These are phyloP conservation scores for Dujonia santamariae DNA, from an alignment of 1,139 yeast species.

Conservation along the genomic window DNA sequence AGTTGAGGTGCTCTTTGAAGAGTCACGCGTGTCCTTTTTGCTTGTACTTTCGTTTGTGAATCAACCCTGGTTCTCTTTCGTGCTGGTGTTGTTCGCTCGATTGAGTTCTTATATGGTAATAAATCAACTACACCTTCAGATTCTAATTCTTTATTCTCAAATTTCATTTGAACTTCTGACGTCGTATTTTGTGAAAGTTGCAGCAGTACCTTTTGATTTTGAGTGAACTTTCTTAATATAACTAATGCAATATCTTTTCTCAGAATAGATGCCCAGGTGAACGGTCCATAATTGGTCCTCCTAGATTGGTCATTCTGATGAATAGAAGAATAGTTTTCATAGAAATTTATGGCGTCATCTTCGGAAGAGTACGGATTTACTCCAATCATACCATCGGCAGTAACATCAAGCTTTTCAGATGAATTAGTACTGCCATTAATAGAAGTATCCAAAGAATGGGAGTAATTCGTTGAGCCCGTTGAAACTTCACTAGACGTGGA, in stretches of 20 bases:
- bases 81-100: conserved; percentile 1
- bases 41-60: neutral
- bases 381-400: conserved; percentile 6
- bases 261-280: conserved; percentile 39
- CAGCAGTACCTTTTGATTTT: conserved; percentile 1
- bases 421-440: no score
- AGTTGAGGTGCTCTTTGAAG: conserved; percentile 8
- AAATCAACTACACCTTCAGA: conserved; percentile 15
- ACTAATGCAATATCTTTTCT: conserved; percentile 30
- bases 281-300: conserved; percentile 34
- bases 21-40: neutral
- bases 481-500: no score
- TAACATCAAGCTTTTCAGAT: no score
- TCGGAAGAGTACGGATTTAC: conserved; percentile 9
- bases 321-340: conserved; percentile 27
- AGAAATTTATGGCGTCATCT: conserved; percentile 28
- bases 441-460: no score
- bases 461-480: no score
- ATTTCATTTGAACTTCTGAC: conserved; percentile 2
- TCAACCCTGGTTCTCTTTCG: neutral
- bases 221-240: conserved; percentile 21
- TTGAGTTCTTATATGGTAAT: conserved; percentile 9
- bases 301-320: conserved; percentile 21
- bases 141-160: conserved; percentile 10
- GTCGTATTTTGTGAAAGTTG: neutral